Evolutionary conservation across 2,329 filamentous ascomycete species (phyloP), one percentile per base, ranked within the genome.

Genomic region (Scopulariopsis brevicaulis): DNA sequence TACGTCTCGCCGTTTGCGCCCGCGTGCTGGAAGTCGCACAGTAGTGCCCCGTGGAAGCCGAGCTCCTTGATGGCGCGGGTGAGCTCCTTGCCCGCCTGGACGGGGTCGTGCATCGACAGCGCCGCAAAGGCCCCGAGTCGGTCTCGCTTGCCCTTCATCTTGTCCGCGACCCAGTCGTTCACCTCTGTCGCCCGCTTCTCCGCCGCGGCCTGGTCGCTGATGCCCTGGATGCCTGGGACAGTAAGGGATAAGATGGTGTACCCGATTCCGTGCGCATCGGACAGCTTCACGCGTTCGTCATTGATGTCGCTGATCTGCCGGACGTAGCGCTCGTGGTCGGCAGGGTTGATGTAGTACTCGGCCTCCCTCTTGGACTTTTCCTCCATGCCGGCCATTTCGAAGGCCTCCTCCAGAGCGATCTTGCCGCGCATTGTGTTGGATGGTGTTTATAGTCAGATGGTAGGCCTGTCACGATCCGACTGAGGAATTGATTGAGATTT

Each of bases 101-200:
- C 58, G 1, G 70, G 68, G 11, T 69, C 62, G 1, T 62, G 57
- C 64, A 70, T 67, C 0, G 68, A 65, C 48, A 70, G 59, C 11
- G 46, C 63, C 11, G 63, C 67, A 34, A 70, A 65, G 4, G 66
- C 69, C 1, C 63, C 67, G 20, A 71, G 60, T 1, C 67, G 66
- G 12, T 43, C 37, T 4, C 12, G 4, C 18, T 43, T 32, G 3
- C 12, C 37, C 37, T 43, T 15, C 3, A 43, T 43, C 37, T 43
- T 4, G 12, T 43, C 37, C 12, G 37, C 18, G 4, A 43, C 37
- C 37, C 37, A 43, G 37, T 43, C 18, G 4, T n/a, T 43, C 37
- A 43, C 37, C 12, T 43, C 37, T 4, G 37, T 43, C 37, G 18
- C 37, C 5, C 12, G 37, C 28, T 15, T 43, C 37, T 43, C 37